phyloP scores from a whole-genome alignment of 176 grass and related monocot species.

The Triticum monococcum region DNA sequence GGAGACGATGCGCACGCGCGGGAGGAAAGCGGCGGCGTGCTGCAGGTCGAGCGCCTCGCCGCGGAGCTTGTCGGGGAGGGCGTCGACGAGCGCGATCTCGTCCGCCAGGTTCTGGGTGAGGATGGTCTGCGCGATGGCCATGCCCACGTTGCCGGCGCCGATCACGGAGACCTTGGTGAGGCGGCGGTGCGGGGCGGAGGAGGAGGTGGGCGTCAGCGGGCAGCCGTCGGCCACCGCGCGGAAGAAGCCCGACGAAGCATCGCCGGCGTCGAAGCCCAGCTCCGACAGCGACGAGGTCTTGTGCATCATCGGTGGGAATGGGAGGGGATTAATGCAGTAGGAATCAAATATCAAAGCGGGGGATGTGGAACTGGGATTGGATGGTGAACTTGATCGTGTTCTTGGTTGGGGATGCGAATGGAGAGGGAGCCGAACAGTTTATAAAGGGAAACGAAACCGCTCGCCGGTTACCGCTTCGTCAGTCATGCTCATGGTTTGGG shows the following conservation, averaged over 20 bases:
- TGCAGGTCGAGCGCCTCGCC: not conserved
- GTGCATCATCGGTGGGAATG: not conserved
- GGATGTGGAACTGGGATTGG: too few species aligned
- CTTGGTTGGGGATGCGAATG: too few species aligned
- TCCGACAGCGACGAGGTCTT: not conserved
- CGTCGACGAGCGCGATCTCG: not conserved
- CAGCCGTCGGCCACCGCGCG: not conserved
- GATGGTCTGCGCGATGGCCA: constrained; percentile 94
- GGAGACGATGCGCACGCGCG: not conserved
- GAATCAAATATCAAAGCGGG: too few species aligned
- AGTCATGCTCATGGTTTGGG: not conserved
- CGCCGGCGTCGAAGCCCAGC: not conserved
- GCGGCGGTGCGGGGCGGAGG: not conserved
- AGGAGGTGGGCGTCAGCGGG: not conserved
- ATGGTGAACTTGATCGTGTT: too few species aligned
- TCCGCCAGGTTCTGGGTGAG: constrained; percentile 42
- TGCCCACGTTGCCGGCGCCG: constrained; percentile 81
- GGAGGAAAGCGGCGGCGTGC: not conserved
- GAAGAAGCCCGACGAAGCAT: not conserved
- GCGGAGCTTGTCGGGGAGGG: not conserved
- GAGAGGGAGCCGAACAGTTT: too few species aligned
- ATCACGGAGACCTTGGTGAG: constrained; percentile 64
- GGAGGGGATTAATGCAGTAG: not conserved
- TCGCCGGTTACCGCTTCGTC: not conserved
- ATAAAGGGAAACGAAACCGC: not conserved